Evolutionary conservation across 2,329 filamentous ascomycete genomes (phyloP), one percentile per base, ranked within the genome.

Genomic region (Raffaelea deltoideospora): DNA sequence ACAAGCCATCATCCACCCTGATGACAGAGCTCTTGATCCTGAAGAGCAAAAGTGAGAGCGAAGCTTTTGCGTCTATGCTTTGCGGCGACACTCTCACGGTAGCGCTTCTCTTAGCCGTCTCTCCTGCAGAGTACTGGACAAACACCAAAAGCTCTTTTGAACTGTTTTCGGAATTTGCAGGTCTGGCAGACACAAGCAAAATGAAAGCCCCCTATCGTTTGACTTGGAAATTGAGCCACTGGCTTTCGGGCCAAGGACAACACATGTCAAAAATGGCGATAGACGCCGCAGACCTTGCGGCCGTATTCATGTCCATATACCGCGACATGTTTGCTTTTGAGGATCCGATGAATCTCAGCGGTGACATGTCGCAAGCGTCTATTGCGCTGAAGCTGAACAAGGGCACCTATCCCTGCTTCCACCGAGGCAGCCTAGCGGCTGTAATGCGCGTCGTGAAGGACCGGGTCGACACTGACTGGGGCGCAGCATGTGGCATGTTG

Each of bases 91-190:
- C 63, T 1, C 49, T 56, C 0, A 65, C 63, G 0, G 46, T 72
- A 5, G 61, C 64, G 3, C 43, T 67, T 7, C 48, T 76, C 0
- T 48, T 76, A 4, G 72, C 69, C 1, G 44, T 76, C 23, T 55
- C 48, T 1, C 61, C 63, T 1, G 51, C 63, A 8, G 63, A 69
- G 42, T 65, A 61, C 45, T 69, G 59, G 59, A 67, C 67, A 3
- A 67, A 69, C 43, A 47, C 60, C 7, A 64, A 59, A 14, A 31
- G 51, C 3, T n/a, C n/a, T n/a, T n/a, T n/a, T n/a, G n/a, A n/a
- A n/a, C n/a, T n/a, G n/a, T n/a, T n/a, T n/a, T n/a, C n/a, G n/a
- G n/a, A n/a, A n/a, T n/a, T n/a, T n/a, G n/a, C n/a, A n/a, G n/a
- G n/a, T n/a, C n/a, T n/a, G n/a, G n/a, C n/a, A n/a, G n/a, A n/a